Evolutionary conservation across 805 yeast species (phyloP), one percentile per base, ranked within the genome.

Genomic region (Priceomyces medius): DNA sequence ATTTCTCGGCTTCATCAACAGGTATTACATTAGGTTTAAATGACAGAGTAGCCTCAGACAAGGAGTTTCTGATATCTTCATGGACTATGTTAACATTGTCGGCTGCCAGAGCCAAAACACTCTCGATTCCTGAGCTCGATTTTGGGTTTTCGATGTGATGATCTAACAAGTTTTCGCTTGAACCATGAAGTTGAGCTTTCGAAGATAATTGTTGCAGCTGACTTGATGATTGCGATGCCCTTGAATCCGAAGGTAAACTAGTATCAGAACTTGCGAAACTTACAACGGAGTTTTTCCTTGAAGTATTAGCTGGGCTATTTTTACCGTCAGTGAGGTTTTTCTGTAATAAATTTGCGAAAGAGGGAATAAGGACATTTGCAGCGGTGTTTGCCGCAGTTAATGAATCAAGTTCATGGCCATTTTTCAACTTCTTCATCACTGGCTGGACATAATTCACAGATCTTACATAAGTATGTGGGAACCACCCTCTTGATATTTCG

Each of bases 401-500:
- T 28, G 70, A 56, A 44, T 69, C 75, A 20, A 69, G 50, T 36
- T 70, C 75, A 50, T 66, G 65, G 38, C 66, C 64, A 37, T 57
- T 54, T 49, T 63, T 66, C 41, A 69, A 52, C 47, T 64, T 60
- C 45, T 64, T 61, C 37, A 68, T 53, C 18, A 66, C 64, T 7
- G 70, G 74, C 50, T 66, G 71, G 26, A 64, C 68, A 48, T 68
- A 70, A 50, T 69, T 67, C 14, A 70, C 71, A 1, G 74, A 58
- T 35, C 76, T 71, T 20, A 80, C 80, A 59, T 75, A 82, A 43
- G 75, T 77, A 37, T 76, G 76, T 13, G 96, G 95, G 65, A 88
- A 86, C 96, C 96, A 88, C 51, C 96, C 96, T 55, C 95, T 72
- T 29, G 57, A 53, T 4, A 74, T 59, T 4, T 68, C 74, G 5